Evolutionary conservation across 208 protist genomes (phyloP).

Genomic region (Trypanosoma congolense): DNA sequence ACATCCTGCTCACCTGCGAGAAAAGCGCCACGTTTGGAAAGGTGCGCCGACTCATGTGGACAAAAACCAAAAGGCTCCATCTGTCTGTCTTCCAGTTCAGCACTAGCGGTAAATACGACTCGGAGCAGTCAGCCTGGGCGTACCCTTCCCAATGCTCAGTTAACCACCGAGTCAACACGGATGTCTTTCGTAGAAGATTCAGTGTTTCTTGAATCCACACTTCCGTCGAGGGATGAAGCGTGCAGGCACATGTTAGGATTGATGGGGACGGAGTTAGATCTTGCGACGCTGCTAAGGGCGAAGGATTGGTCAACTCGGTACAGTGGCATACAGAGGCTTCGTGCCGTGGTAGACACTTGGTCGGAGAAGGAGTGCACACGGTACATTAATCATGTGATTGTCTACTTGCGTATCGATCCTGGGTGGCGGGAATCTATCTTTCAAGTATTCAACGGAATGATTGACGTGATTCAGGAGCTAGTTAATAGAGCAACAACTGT

Average conservation of each 20-base stretch:
- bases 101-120: background rate
- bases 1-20: constrained; percentile 20
- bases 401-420: constrained; percentile 61
- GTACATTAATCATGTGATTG: constrained; percentile 49
- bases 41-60: background rate
- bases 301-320: constrained; percentile 71
- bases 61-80: constrained; percentile 4
- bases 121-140: background rate
- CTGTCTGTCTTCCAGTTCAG: background rate
- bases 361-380: constrained; percentile 34
- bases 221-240: constrained; percentile 63
- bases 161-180: background rate
- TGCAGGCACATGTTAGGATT: constrained; percentile 58
- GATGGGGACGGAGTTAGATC: constrained; percentile 40
- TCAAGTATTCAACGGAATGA: constrained; percentile 61
- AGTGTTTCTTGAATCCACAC: constrained; percentile 62
- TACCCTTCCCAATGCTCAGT: constrained; percentile 1
- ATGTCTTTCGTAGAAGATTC: constrained; percentile 31
- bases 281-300: constrained; percentile 59
- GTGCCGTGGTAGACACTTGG: constrained; percentile 49
- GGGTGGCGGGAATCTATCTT: constrained; percentile 71
- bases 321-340: constrained; percentile 56
- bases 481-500: constrained; percentile 33
- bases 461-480: constrained; percentile 33
- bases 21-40: constrained; percentile 18